A percentile compares a stretch with the other conserved stretches of the same genome.
Evolutionary conservation across 2,329 filamentous ascomycete species (phyloP).

Genomic region (Chaetomium olivaceum): DNA sequence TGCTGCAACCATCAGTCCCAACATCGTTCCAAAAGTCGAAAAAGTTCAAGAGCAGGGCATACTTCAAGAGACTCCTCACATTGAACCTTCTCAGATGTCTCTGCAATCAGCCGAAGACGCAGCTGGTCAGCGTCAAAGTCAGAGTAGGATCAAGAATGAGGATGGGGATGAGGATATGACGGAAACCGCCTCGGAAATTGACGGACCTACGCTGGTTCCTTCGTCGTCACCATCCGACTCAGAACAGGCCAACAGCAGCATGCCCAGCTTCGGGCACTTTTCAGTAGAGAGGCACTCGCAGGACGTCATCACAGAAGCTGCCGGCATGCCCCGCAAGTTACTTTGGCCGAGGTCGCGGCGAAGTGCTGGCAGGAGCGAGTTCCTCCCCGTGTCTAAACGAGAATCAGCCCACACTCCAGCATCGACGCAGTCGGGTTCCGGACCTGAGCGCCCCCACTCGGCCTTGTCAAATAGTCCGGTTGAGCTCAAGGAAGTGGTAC

Average conservation of each 20-base stretch:
- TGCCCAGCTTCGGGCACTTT: conserved; percentile 24
- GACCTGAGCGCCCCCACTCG: background rate
- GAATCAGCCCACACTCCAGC: background rate
- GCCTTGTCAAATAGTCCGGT: background rate
- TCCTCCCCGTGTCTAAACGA: background rate
- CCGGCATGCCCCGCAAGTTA: conserved; percentile 24
- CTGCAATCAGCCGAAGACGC: background rate
- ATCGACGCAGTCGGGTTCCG: background rate
- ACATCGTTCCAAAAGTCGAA: background rate
- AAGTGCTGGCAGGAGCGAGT: background rate
- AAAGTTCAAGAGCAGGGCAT: background rate
- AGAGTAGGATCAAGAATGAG: background rate
- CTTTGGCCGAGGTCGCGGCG: conserved; percentile 29
- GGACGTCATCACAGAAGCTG: conserved; percentile 9
- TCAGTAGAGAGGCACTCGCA: conserved; percentile 27
- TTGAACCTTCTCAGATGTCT: background rate
- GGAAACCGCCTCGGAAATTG: conserved; percentile 22
- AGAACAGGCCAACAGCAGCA: conserved; percentile 4
- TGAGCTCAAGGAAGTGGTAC: background rate
- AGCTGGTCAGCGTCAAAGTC: background rate
- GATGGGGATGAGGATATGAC: background rate
- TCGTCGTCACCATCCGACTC: conserved; percentile 13
- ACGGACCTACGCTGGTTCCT: conserved; percentile 28
- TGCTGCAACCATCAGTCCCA: background rate
- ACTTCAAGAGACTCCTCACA: background rate